Conservation (phyloP, 2,329 filamentous ascomycete genomes). For the Ophiostoma novo-ulmi region DNA sequence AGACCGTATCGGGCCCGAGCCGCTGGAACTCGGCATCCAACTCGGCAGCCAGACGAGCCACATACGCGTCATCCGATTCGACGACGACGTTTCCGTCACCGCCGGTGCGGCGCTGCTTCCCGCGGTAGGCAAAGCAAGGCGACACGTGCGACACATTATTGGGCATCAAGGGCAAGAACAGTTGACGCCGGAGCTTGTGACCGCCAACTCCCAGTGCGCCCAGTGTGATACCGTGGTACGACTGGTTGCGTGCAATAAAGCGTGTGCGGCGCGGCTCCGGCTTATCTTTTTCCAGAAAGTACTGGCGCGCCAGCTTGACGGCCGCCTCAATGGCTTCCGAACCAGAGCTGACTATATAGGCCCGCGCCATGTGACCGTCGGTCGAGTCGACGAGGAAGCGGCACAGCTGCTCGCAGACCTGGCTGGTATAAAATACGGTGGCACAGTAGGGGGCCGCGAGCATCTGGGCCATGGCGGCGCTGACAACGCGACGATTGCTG, state of each 20-base stretch:
- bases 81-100: conserved; percentile 22
- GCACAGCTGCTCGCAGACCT: conserved; percentile 39
- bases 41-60: conserved; percentile 56
- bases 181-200: conserved; percentile 53
- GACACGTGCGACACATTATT: conserved; percentile 56
- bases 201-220: conserved; percentile 62
- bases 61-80: conserved; percentile 57
- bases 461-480: conserved; percentile 41
- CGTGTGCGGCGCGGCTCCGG: conserved; percentile 52
- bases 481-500: conserved; percentile 39
- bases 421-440: conserved; percentile 41
- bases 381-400: conserved; percentile 37
- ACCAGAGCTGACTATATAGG: conserved; percentile 40
- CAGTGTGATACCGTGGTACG: conserved; percentile 68
- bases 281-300: conserved; percentile 52
- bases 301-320: conserved; percentile 60
- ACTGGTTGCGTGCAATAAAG: conserved; percentile 63
- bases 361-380: conserved; percentile 36
- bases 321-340: conserved; percentile 63
- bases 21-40: conserved; percentile 62
- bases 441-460: conserved; percentile 41
- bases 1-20: conserved; percentile 60
- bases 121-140: conserved; percentile 62
- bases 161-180: conserved; percentile 59
- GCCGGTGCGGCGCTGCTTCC: conserved; percentile 29